A percentile compares a stretch with the other conserved stretches of the same genome.
phyloP scores from a whole-genome alignment of 1,284 basidiomycete genomes.

The Anthracocystis walkeri region DNA sequence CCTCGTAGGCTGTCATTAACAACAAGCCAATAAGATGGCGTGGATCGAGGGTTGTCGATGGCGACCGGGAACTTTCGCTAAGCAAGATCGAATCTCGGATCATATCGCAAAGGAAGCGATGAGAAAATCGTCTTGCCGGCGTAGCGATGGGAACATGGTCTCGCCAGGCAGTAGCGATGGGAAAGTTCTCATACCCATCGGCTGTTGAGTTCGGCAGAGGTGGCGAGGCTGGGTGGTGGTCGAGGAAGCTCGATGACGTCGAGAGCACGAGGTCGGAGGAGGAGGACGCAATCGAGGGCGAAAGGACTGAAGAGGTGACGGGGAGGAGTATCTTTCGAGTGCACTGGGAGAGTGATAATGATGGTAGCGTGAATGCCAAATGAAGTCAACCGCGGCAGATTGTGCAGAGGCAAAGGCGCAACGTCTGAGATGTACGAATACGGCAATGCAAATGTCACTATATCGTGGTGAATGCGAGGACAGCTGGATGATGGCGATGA shows the following conservation, averaged over 20 bases:
- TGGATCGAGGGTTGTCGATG: slow-evolving; percentile 7
- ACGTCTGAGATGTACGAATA: too few relatives aligned
- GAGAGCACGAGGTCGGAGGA: background rate
- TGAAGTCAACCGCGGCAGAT: too few relatives aligned
- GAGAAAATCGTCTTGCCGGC: background rate
- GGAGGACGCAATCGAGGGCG: background rate
- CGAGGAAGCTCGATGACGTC: background rate
- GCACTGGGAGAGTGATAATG: background rate
- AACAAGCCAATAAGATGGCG: slow-evolving; percentile 13
- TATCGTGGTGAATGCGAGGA: too few relatives aligned
- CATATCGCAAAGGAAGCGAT: background rate
- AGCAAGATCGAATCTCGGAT: background rate
- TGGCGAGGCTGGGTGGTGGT: slow-evolving; percentile 1
- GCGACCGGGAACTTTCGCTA: background rate
- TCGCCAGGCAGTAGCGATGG: slow-evolving; percentile 22
- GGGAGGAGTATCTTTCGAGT: background rate
- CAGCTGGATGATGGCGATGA: too few relatives aligned
- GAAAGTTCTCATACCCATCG: slow-evolving; percentile 20
- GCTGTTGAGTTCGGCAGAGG: background rate
- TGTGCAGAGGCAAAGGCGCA: too few relatives aligned
- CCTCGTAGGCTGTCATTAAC: background rate
- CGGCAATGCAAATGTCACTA: too few relatives aligned
- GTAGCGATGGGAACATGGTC: slow-evolving; percentile 13
- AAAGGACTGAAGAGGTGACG: background rate
- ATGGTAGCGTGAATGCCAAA: too few relatives aligned